Evolutionary conservation across 768 basidiomycete genomes (phyloP), one percentile per base, ranked within the genome.

Genomic region (Boletus rubescentipes): DNA sequence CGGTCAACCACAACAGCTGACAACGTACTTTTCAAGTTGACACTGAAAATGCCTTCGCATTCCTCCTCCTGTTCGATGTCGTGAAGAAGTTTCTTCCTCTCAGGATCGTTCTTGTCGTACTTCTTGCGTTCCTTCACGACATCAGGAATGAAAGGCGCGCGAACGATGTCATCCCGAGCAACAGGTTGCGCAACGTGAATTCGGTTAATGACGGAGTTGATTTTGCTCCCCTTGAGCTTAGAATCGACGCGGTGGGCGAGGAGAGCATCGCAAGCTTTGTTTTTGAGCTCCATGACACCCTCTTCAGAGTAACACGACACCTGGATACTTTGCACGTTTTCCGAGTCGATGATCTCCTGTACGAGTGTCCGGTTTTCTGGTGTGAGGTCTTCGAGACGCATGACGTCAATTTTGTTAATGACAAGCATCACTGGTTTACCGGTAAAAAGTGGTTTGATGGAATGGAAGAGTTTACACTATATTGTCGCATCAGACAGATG

Each of bases 391-490:
- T 91, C 88, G 26, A 95, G 82, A 44, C 93, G 87, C 63, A 77
- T 89, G 54, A 98, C 86, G 67, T 99, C 97, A 62, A 94, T 87
- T 81, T 99, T 99, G 84, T 99, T 99, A 73, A 98, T 86, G 63
- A 98, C 95, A 34, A 99, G 86, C 53, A 99, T 64, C 42, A 88
- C 91, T 38, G 95, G 96, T 73, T 98, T 98, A 70, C 88, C 89
- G 48, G 80, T 77, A 74, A 99, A 99, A 44, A 99, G 83, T 36
- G 97, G 97, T 74, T 98, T 98, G 77, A 99, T 98, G 46, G 97
- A 98, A 72, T 98, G 91, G 85, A 95, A 98, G 59, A 98, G 86
- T 79, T 97, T 91, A 80, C 94, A 97, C 91, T 98, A 64, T 15
- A 29, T 9, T 1, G 18, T 32, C 35, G 29, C 55, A 45, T 45